These are phyloP conservation scores for Syzygium aqueum DNA, from an alignment of 345 rosid species.

Conservation along the genomic window DNA sequence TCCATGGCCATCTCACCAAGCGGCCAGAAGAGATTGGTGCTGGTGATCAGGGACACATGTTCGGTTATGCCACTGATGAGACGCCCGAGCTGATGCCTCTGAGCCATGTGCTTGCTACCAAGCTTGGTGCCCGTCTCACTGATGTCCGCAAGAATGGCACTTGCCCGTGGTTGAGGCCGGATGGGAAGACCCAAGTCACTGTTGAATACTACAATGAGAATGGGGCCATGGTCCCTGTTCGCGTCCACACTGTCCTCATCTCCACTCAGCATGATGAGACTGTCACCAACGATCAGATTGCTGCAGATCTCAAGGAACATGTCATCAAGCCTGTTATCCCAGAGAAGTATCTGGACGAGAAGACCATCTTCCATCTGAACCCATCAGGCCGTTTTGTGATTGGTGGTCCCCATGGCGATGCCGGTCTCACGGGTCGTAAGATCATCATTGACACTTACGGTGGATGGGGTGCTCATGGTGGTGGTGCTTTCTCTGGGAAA, in stretches of 20 bases:
- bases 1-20: slow-evolving; percentile 62
- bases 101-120: slow-evolving; percentile 64
- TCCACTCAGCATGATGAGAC: slow-evolving; percentile 55
- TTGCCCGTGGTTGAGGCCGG: slow-evolving; percentile 46
- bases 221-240: slow-evolving; percentile 43
- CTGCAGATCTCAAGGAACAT: slow-evolving; percentile 47
- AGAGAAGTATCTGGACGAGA: slow-evolving; percentile 66
- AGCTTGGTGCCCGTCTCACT: slow-evolving; percentile 68
- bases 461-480: slow-evolving; percentile 81
- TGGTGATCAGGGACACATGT: slow-evolving; percentile 78
- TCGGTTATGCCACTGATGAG: slow-evolving; percentile 69
- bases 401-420: slow-evolving; percentile 79
- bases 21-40: slow-evolving; percentile 66
- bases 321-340: slow-evolving; percentile 73
- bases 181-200: slow-evolving; percentile 54
- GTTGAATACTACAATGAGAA: slow-evolving; percentile 50
- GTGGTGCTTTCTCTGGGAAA: slow-evolving; percentile 79
- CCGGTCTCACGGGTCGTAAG: slow-evolving; percentile 77
- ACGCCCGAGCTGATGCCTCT: slow-evolving; percentile 69
- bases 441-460: slow-evolving; percentile 78
- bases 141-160: slow-evolving; percentile 58
- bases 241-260: slow-evolving; percentile 49
- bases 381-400: slow-evolving; percentile 79
- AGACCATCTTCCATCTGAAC: slow-evolving; percentile 80
- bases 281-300: slow-evolving; percentile 48